Base-by-base conservation (phyloP, 2,329 filamentous ascomycete genomes). In the Alternaria gaisen region DNA sequence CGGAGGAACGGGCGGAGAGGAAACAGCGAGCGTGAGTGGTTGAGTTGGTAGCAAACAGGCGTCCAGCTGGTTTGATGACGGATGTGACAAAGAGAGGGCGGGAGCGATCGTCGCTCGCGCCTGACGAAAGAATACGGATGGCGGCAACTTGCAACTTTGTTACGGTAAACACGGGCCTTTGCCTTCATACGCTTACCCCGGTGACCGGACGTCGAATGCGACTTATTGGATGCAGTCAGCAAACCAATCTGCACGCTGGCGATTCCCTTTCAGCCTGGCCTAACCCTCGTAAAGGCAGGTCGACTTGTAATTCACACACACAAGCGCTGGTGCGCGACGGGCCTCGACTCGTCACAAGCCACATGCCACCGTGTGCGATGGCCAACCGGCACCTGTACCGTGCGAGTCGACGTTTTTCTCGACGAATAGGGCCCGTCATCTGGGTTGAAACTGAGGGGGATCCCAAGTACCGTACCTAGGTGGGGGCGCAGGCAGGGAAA, bases 11-110 rank as follows among this genome's bases (percentile, higher is more conserved):
- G 18, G 26, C 24, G 26, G n/a, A 38, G 42, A 38, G 34, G 40
- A 22, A 53, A 32, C 36, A 61, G 58, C 58, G 54, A 58, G 30
- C 36, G 54, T 36, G 5, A 36, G 32, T 43, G 44, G 20, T 38
- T n/a, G 32, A 16, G 14, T 36, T 43, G 43, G 30, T 50, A 47
- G 44, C 11, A 44, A 47, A 44, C n/a, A 46, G 43, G 54, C 42
- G 24, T 30, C 30, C 46, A 50, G 46, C 32, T 12, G 20, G 46
- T 18, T 50, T 57, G 52, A 53, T 40, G 54, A 50, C 42, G 51
- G 28, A 53, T n/a, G 47, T 47, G 53, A 61, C 51, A 46, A 54
- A 61, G 61, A 43, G 55, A 58, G 55, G 24, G 46, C 28, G 55
- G 54, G 55, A 43, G 34, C 18, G 61, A 63, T 58, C 32, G 57